A percentile compares a stretch with the other conserved stretches of the same genome.
Conservation (phyloP, 2,329 filamentous ascomycete genomes). For the Mycogone perniciosa region DNA sequence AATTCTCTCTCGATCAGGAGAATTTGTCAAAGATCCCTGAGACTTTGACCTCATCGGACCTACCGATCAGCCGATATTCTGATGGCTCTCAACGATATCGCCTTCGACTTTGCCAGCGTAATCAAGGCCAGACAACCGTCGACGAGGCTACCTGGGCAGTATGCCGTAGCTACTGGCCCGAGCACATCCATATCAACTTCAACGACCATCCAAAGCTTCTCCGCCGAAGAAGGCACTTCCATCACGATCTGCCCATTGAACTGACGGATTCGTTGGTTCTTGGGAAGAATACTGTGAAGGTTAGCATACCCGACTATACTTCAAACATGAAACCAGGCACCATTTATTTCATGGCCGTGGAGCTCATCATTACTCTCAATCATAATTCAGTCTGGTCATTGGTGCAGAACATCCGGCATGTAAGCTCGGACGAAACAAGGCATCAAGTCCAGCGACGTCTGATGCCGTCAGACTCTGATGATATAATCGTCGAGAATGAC, state of each 20-base stretch:
- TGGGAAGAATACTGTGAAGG: slow-evolving; percentile 56
- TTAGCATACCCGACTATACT: slow-evolving; percentile 35
- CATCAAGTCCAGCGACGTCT: slow-evolving; percentile 49
- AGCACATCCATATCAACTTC: slow-evolving; percentile 59
- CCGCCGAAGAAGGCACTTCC: slow-evolving; percentile 64
- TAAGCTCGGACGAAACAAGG: slow-evolving; percentile 44
- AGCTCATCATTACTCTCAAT: slow-evolving; percentile 54
- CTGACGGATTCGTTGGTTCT: slow-evolving; percentile 53
- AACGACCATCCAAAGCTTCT: slow-evolving; percentile 54
- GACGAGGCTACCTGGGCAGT: slow-evolving; percentile 54
- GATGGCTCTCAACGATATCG: slow-evolving; percentile 58
- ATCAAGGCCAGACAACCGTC: slow-evolving; percentile 16
- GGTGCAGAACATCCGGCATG: slow-evolving; percentile 29
- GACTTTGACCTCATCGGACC: slow-evolving; percentile 20
- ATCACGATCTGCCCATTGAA: slow-evolving; percentile 70
- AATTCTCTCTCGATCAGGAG: slow-evolving; percentile 39
- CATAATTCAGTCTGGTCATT: slow-evolving; percentile 38
- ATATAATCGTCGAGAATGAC: slow-evolving; percentile 52
- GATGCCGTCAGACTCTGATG: slow-evolving; percentile 41
- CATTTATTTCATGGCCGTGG: slow-evolving; percentile 59
- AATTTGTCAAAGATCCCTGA: slow-evolving; percentile 31
- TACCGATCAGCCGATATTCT: slow-evolving; percentile 35
- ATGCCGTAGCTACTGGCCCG: slow-evolving; percentile 64
- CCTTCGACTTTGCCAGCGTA: slow-evolving; percentile 53
- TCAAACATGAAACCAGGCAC: slow-evolving; percentile 20